Conservation (phyloP, 768 basidiomycete genomes). For the Russula virescens region DNA sequence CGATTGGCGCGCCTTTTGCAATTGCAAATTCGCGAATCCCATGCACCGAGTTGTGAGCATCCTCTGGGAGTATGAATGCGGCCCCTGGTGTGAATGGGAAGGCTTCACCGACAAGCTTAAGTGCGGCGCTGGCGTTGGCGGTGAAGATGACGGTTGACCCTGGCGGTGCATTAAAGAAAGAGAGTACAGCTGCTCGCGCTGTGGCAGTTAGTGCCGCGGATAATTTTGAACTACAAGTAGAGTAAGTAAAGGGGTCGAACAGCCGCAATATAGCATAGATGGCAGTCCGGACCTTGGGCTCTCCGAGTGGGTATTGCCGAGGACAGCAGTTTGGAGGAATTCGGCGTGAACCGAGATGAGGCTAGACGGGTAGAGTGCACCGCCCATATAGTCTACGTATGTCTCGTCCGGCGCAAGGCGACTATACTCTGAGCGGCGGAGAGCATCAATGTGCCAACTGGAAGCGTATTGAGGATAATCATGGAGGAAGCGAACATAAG, state of each 20-base stretch:
- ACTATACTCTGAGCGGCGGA: conserved; percentile 55
- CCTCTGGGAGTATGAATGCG: conserved; percentile 60
- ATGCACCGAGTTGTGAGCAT: conserved; percentile 82
- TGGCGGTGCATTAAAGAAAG: conserved; percentile 69
- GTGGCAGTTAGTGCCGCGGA: conserved; percentile 61
- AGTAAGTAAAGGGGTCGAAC: neutral
- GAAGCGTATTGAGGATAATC: conserved; percentile 49
- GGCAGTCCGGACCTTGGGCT: conserved; percentile 55
- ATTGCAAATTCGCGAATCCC: conserved; percentile 71
- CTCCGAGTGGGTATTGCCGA: conserved; percentile 83
- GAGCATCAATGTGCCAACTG: conserved; percentile 66
- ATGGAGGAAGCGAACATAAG: conserved; percentile 23
- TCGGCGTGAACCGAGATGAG: conserved; percentile 64
- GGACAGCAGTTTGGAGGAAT: conserved; percentile 58
- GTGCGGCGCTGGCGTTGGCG: conserved; percentile 68
- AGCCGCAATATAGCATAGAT: neutral
- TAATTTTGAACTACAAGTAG: conserved; percentile 52
- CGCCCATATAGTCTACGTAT: conserved; percentile 86
- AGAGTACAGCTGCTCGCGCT: conserved; percentile 65
- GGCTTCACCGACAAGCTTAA: conserved; percentile 78
- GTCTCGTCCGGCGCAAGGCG: conserved; percentile 50
- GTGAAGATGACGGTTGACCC: conserved; percentile 83
- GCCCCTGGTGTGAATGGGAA: conserved; percentile 63
- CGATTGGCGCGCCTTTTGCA: conserved; percentile 47
- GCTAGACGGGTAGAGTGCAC: conserved; percentile 72